phyloP scores from a whole-genome alignment of 2,329 filamentous ascomycete genomes.

The Atkinsonella hypoxylon region DNA sequence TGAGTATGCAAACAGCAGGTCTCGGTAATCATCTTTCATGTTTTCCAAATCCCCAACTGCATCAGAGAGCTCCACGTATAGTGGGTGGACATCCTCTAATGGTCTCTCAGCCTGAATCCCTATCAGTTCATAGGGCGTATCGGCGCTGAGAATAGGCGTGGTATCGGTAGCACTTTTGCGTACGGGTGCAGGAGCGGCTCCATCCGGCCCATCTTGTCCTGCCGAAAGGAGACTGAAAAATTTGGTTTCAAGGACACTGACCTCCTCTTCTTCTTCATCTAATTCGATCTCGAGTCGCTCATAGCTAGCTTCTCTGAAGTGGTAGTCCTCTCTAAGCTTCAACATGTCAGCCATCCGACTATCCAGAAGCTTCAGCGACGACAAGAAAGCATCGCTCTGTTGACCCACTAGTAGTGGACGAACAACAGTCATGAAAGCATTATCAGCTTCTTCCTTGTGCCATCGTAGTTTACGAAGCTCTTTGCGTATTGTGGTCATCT shows the following conservation, averaged over 20 bases:
- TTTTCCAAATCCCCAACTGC: constrained; percentile 33
- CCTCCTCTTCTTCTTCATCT: constrained; percentile 24
- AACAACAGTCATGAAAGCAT: constrained; percentile 27
- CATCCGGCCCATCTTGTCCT: constrained; percentile 11
- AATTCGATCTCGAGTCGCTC: constrained; percentile 23
- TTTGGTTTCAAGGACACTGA: constrained; percentile 23
- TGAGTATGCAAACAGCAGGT: constrained; percentile 28
- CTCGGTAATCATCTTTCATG: constrained; percentile 33
- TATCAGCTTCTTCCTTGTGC: constrained; percentile 24
- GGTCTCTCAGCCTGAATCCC: constrained; percentile 24
- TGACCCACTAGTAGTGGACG: constrained; percentile 24
- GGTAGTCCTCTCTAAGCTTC: constrained; percentile 24
- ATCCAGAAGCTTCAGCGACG: constrained; percentile 15
- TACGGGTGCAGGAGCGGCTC: neutral
- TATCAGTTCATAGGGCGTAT: constrained; percentile 21
- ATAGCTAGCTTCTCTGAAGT: constrained; percentile 23
- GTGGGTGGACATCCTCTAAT: constrained; percentile 32
- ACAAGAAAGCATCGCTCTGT: constrained; percentile 8
- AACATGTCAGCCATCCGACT: constrained; percentile 24
- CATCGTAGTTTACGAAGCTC: constrained; percentile 20
- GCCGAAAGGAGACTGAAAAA: constrained; percentile 26
- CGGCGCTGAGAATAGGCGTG: constrained; percentile 3
- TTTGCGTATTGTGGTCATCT: constrained; percentile 22
- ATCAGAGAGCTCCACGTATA: constrained; percentile 31
- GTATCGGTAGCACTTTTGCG: constrained; percentile 1